Percentiles rank a stretch among this genome's conserved stretches.
phyloP scores from a whole-genome alignment of 257 asterid genomes.

The Ajuga chamaepitys region DNA sequence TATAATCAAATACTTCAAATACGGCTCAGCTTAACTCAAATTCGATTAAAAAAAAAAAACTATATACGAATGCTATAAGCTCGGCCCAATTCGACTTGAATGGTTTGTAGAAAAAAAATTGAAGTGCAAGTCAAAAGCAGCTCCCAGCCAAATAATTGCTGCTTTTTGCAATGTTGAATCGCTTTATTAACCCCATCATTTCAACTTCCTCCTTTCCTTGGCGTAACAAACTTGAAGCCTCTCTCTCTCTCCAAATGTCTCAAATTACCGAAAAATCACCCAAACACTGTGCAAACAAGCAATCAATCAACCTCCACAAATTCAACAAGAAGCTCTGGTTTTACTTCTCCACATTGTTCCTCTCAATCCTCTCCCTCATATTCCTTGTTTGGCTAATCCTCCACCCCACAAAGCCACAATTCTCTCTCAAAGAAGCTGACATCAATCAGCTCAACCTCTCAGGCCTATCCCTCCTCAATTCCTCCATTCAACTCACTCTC shows the following conservation, averaged over 20 bases:
- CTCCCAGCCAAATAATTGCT: constrained; percentile 33
- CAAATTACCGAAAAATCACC: constrained; percentile 56
- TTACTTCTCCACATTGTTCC: constrained; percentile 46
- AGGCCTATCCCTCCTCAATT: constrained; percentile 53
- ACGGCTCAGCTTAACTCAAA: no score
- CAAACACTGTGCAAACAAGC: constrained; percentile 74
- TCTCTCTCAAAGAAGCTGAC: constrained; percentile 55
- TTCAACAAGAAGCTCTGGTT: constrained; percentile 47
- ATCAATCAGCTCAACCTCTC: constrained; percentile 70
- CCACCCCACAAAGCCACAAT: constrained; percentile 71
- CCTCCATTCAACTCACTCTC: constrained; percentile 68
- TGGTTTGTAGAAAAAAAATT: no score
- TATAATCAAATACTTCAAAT: no score
- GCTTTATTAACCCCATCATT: constrained; percentile 30
- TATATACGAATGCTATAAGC: no score
- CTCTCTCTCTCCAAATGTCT: constrained; percentile 53
- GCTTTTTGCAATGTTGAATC: constrained; percentile 15
- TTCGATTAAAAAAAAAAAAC: no score
- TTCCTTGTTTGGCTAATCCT: constrained; percentile 67
- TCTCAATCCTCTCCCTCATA: constrained; percentile 57
- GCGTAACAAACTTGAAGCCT: constrained; percentile 1
- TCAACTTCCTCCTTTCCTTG: constrained; percentile 11
- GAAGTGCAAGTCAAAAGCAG: constrained; percentile 38
- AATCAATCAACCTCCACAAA: constrained; percentile 19
- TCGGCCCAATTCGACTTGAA: no score